Conservation (phyloP, 345 rosid genomes). For the Eucalyptus marginata region DNA sequence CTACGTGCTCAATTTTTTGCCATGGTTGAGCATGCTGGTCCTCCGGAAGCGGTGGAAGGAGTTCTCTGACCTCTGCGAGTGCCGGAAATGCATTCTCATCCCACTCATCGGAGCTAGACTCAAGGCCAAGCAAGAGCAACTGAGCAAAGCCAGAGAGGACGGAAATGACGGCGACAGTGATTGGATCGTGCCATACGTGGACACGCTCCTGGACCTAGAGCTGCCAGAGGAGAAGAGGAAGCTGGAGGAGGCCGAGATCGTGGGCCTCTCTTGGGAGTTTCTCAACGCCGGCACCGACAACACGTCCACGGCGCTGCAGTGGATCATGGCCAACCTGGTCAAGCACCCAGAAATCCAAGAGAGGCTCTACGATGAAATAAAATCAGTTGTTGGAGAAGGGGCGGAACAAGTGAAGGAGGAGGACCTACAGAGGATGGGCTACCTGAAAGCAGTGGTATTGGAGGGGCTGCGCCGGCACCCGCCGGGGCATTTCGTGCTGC, state of each 20-base stretch:
- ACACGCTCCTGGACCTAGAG: background rate
- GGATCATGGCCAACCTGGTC: conserved; percentile 5
- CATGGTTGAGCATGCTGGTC: background rate
- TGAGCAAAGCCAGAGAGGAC: background rate
- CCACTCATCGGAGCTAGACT: background rate
- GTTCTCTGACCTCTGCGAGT: background rate
- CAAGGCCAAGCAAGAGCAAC: background rate
- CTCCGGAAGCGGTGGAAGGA: background rate
- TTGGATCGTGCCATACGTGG: background rate
- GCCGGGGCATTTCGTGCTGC: background rate
- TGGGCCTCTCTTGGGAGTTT: background rate
- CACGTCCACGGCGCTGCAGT: background rate
- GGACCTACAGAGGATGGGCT: background rate
- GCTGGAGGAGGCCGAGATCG: background rate
- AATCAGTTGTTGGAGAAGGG: background rate
- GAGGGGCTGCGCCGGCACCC: conserved; percentile 4
- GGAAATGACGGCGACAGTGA: background rate
- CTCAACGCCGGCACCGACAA: background rate
- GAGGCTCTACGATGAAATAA: background rate
- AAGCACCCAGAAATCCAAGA: background rate
- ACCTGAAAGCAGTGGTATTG: background rate
- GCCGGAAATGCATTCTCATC: background rate
- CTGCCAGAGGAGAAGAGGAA: background rate
- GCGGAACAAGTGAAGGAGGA: background rate
- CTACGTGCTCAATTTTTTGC: background rate